Base-by-base conservation (phyloP, 1,139 yeast species). In the Meyerozyma smithsonii region DNA sequence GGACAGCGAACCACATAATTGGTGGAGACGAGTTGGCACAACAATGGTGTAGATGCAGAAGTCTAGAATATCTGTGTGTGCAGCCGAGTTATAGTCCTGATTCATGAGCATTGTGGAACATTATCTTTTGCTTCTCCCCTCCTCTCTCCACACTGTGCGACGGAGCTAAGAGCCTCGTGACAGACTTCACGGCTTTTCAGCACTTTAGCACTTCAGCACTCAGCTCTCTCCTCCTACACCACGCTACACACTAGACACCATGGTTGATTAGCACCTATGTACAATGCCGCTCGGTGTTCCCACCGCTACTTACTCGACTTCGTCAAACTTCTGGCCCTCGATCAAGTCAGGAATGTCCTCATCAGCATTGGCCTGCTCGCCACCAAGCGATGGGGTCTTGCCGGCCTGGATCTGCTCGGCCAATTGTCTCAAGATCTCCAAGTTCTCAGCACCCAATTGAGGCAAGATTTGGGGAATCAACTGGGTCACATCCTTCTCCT, bases 371-470 rank as follows among this genome's bases (percentile, higher is more conserved):
- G 73, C 78, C 50, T 66, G 69, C 45, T 66, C 73, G 47, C 69
- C 71, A 49, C 66, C 68, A 47, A 61, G 69, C 37, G 57, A 56
- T 48, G 77, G 73, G 45, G 73, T 67, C 62, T 63, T 71, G 49
- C 76, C 73, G 49, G 79, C 78, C 73, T 85, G 90, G 68, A 87
- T 74, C 67, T 86, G 90, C 68, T 86, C 89, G 50, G 97, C 96
- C 67, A 92, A 77, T 72, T 85, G 80, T 64, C 88, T 82, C 68
- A 92, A 79, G 68, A 88, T 83, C 62, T 84, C 88, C 65, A 89
- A 81, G 71, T 94, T 87, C 71, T 92, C 97, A 55, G 96, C 88
- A 59, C 97, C 97, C 72, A 92, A 79, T 76, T 92, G 96, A 56
- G 96, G 92, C 64, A 92, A 81, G 69, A 92, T 88, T 69, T 81